Evolutionary conservation across 495 filamentous ascomycete genomes (phyloP).

Genomic region (Clavariopsis aquatica): DNA sequence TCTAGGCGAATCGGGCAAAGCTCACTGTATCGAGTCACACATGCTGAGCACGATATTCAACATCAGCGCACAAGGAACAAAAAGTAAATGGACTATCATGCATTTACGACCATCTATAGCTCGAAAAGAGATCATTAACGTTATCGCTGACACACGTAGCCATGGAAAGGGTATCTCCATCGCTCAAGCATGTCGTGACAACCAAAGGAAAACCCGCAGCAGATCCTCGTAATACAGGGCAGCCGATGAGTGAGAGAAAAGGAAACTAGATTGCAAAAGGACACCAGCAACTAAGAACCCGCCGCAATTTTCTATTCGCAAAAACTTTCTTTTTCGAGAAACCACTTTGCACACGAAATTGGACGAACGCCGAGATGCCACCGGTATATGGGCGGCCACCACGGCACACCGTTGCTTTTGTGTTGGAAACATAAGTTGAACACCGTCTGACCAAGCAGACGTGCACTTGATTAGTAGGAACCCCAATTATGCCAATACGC

Average conservation of each 20-base stretch:
- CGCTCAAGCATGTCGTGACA: conserved; percentile 28
- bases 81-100: conserved; percentile 10
- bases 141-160: conserved; percentile 28
- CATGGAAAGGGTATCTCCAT: conserved; percentile 29
- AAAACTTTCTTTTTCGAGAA: not conserved
- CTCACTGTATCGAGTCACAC: not conserved
- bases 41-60: not conserved
- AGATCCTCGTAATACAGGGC: conserved; percentile 9
- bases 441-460: conserved; percentile 22
- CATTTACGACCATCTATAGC: conserved; percentile 27
- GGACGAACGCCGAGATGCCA: conserved; percentile 36
- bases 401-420: conserved; percentile 25
- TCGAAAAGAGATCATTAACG: conserved; percentile 30
- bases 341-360: conserved; percentile 23
- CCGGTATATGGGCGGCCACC: conserved; percentile 17
- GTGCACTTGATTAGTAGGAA: conserved; percentile 16
- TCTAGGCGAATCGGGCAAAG: not conserved
- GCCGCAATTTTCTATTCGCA: conserved; percentile 11
- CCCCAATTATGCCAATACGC: conserved; percentile 18
- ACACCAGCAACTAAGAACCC: conserved; percentile 9
- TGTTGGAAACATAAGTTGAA: conserved; percentile 7
- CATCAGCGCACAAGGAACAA: not conserved
- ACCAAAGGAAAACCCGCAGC: conserved; percentile 33
- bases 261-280: conserved; percentile 3
- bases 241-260: conserved; percentile 10